Evolutionary conservation across 441 rosid species (phyloP).

Genomic region (Erodium trifolium): DNA sequence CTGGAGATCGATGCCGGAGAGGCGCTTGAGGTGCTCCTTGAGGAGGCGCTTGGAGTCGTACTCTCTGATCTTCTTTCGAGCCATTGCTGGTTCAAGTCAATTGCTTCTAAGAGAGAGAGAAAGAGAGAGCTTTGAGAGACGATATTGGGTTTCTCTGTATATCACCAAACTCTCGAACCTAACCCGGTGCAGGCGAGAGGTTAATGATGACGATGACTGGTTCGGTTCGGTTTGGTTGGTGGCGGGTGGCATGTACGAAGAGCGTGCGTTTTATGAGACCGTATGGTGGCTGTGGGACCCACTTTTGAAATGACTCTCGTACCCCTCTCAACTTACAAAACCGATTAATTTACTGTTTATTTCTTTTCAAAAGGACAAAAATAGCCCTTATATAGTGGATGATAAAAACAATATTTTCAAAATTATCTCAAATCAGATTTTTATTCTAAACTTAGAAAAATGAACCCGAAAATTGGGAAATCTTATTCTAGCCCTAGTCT

Average conservation of each 20-base stretch:
- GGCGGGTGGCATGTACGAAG: not conserved
- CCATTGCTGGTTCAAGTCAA: conserved; percentile 15
- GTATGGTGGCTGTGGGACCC: not conserved
- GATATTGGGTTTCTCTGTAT: not conserved
- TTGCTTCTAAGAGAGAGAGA: not conserved
- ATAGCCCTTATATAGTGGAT: too few relatives aligned
- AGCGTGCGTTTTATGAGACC: not conserved
- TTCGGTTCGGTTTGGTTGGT: not conserved
- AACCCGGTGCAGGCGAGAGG: not conserved
- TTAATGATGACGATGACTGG: not conserved
- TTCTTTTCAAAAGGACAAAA: too few relatives aligned
- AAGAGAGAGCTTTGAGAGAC: not conserved
- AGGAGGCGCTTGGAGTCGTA: conserved; percentile 27
- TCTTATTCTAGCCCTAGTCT: too few relatives aligned
- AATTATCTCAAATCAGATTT: too few relatives aligned
- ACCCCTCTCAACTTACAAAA: not conserved
- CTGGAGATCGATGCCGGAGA: conserved; percentile 23
- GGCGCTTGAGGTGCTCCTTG: conserved; percentile 27
- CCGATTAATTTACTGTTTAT: too few relatives aligned
- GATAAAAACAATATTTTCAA: too few relatives aligned
- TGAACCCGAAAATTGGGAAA: too few relatives aligned
- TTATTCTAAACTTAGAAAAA: too few relatives aligned
- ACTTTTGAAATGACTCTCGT: not conserved
- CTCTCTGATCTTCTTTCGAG: conserved; percentile 30
- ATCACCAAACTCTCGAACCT: not conserved